Evolutionary conservation across 805 yeast species (phyloP), one percentile per base, ranked within the genome.

Genomic region (Saturnispora quitensis): DNA sequence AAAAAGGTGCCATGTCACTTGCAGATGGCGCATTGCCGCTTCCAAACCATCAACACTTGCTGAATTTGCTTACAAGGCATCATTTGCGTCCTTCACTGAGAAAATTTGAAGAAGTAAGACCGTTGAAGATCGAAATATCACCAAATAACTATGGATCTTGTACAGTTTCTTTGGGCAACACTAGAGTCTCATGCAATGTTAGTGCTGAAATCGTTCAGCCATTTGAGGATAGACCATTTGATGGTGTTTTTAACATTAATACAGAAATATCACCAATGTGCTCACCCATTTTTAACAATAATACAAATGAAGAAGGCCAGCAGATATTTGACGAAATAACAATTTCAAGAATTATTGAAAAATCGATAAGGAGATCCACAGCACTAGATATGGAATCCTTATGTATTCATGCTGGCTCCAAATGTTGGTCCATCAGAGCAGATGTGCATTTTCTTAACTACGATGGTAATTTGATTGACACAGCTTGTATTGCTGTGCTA

Each of bases 201-300:
- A 80, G 89, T 17, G 85, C 95, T 10, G 83, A 80, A 49, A 81
- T 93, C 13, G 75, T 79, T 4, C 77, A 79, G 53, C 99, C 99
- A 0, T 84, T 76, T 56, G 96, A 89, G 47, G 95, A 90, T 58
- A 75, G 96, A 50, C 97, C 97, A 0, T 91, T 88, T 64, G 99
- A 93, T 67, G 99, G 99, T 1, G 61, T 86, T 3, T 89, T 93
- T 64, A 73, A 77, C 24, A 89, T 93, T 13, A 79, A 85, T 47
- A 86, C 96, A 2, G 98, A 93, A 61, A 80, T 87, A 43, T 78
- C 89, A 20, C 87, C 97, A 15, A 84, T 91, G 89, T 96, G 97
- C 1, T 82, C 89, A 5, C 84, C 95, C 1, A 74, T 80, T 58
- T 89, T 89, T 65, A 43, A 28, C 10, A 43, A 33, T 22, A 15